Conservation (phyloP, 768 basidiomycete species). For the Chalciporus sphaerocephalus region DNA sequence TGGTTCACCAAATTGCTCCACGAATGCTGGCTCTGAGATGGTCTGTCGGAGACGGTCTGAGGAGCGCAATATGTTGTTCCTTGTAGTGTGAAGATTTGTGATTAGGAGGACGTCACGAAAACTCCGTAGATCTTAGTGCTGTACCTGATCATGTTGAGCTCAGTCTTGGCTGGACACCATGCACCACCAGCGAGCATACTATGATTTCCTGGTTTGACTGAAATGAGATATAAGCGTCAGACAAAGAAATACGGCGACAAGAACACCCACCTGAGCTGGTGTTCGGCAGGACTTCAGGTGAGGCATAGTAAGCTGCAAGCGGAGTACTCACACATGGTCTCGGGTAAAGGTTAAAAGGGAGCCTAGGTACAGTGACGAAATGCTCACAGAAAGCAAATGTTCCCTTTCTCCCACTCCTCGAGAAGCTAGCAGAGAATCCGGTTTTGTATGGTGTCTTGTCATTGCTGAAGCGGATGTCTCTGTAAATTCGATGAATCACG, state of each 20-base stretch:
- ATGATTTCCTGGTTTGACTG: constrained; percentile 63
- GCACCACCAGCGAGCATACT: constrained; percentile 75
- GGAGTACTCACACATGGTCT: constrained; percentile 22
- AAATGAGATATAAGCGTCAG: constrained; percentile 6
- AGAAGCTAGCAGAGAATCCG: constrained; percentile 76
- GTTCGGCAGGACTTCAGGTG: not conserved
- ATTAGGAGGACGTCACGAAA: not conserved
- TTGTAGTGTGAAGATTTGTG: no score
- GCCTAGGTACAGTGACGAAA: not conserved
- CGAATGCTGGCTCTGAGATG: constrained; percentile 69
- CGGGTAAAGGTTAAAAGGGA: constrained; percentile 8
- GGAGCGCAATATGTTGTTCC: constrained; percentile 60
- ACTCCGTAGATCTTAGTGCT: constrained; percentile 1
- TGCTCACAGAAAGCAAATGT: constrained; percentile 80
- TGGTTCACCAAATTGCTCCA: constrained; percentile 70
- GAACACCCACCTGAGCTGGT: constrained; percentile 21
- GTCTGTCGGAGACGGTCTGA: constrained; percentile 59
- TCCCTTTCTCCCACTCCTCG: constrained; percentile 86
- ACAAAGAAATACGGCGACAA: not conserved
- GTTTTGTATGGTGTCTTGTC: constrained; percentile 96
- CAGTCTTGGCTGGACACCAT: constrained; percentile 76
- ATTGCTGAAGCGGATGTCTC: constrained; percentile 88
- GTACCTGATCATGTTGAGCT: constrained; percentile 72
- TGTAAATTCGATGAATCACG: constrained; percentile 87
- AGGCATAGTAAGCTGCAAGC: not conserved